These are phyloP conservation scores for Leishmania major DNA, from an alignment of 208 protist genomes.

Conservation along the genomic window DNA sequence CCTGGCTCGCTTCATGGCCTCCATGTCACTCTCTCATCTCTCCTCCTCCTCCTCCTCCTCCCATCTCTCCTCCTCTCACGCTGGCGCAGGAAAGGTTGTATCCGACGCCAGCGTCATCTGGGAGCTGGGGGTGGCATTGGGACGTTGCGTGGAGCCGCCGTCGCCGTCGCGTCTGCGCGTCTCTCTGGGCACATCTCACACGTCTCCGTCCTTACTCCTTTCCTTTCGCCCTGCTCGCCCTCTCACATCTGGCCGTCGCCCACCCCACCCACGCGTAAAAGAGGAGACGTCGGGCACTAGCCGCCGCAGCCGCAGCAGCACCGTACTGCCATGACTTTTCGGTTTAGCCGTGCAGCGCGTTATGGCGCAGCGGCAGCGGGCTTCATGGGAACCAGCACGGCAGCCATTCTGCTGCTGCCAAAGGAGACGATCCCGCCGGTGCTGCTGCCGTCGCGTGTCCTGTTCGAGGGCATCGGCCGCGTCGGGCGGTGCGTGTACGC, in stretches of 20 bases:
- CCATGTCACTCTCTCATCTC: neutral
- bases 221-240: neutral
- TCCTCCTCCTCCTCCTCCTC: neutral
- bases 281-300: neutral
- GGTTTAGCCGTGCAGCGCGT: constrained; percentile 20
- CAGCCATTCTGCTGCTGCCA: constrained; percentile 57
- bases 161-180: neutral
- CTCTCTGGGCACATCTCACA: neutral
- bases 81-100: neutral
- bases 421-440: constrained; percentile 63
- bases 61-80: neutral
- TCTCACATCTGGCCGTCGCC: neutral
- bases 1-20: no score
- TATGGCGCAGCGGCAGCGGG: constrained; percentile 30
- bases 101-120: neutral
- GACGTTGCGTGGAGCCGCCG: neutral
- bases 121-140: neutral
- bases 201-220: neutral
- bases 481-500: constrained; percentile 75
- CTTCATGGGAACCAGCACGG: constrained; percentile 29
- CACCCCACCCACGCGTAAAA: neutral
- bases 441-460: constrained; percentile 71
- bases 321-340: constrained; percentile 8
- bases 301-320: neutral
- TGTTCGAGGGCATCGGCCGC: constrained; percentile 82